Conservation (phyloP, 2,329 filamentous ascomycete genomes). For the Diatrype stigma region DNA sequence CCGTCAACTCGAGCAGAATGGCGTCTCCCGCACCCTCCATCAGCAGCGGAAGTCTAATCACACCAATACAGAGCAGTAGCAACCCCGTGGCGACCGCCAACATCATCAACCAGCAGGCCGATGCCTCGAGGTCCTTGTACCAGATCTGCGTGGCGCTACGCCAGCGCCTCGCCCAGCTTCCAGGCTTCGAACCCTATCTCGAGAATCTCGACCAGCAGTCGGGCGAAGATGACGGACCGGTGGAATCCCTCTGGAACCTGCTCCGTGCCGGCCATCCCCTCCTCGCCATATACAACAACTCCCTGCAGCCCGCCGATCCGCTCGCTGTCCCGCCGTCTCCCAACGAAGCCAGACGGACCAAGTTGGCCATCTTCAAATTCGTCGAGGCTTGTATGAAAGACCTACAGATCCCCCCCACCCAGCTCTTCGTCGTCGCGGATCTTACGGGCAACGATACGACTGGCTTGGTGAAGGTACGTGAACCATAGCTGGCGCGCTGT, state of each 20-base stretch:
- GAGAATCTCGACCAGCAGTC: slow-evolving; percentile 66
- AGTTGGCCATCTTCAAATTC: slow-evolving; percentile 89
- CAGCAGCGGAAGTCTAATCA: slow-evolving; percentile 38
- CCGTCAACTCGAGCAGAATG: slow-evolving; percentile 43
- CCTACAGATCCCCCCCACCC: slow-evolving; percentile 70
- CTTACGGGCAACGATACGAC: slow-evolving; percentile 92
- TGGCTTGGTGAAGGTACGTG: slow-evolving; percentile 83
- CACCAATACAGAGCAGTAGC: slow-evolving; percentile 43
- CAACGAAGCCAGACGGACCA: slow-evolving; percentile 70
- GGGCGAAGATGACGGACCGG: slow-evolving; percentile 66
- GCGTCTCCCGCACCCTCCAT: slow-evolving; percentile 48
- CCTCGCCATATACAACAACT: slow-evolving; percentile 89
- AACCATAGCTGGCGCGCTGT: background rate
- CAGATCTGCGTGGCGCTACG: slow-evolving; percentile 89
- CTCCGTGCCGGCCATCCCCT: slow-evolving; percentile 81
- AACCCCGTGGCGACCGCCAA: slow-evolving; percentile 77
- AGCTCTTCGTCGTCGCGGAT: slow-evolving; percentile 90
- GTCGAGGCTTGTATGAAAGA: slow-evolving; percentile 83
- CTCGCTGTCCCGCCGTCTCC: slow-evolving; percentile 63
- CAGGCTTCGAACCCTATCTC: slow-evolving; percentile 73
- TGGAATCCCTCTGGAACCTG: slow-evolving; percentile 86
- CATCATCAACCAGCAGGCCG: slow-evolving; percentile 95
- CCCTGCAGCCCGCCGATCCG: slow-evolving; percentile 64
- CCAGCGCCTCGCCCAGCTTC: slow-evolving; percentile 76
- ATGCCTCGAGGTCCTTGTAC: slow-evolving; percentile 86